These are phyloP conservation scores for Scytalidium sp. DNA, from an alignment of 2,329 filamentous ascomycete genomes.

Conservation along the genomic window DNA sequence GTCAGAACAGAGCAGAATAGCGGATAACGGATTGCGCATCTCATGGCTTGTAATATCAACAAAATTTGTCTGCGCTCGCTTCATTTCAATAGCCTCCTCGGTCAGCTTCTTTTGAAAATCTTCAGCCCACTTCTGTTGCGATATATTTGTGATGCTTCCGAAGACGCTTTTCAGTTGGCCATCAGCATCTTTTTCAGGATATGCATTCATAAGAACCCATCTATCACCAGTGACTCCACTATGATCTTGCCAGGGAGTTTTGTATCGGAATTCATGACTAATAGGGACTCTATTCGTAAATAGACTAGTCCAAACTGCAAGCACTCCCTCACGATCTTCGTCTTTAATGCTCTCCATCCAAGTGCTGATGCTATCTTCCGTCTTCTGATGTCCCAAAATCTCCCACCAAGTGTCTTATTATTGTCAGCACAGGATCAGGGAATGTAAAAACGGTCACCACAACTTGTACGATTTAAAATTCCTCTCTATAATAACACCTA, in stretches of 20 bases:
- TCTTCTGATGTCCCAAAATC: conserved; percentile 64
- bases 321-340: conserved; percentile 60
- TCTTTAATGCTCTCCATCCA: conserved; percentile 73
- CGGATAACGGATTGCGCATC: conserved; percentile 73
- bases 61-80: conserved; percentile 69
- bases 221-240: conserved; percentile 62
- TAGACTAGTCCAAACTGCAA: conserved; percentile 60
- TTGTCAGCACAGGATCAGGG: not conserved
- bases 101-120: conserved; percentile 74
- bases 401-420: conserved; percentile 38
- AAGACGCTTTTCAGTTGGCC: conserved; percentile 72
- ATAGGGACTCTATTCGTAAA: conserved; percentile 58
- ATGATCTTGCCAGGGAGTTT: conserved; percentile 58
- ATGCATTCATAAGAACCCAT: conserved; percentile 76
- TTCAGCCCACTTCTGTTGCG: conserved; percentile 81
- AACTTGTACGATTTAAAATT: conserved; percentile 48
- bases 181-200: conserved; percentile 64
- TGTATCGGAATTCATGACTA: conserved; percentile 74
- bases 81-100: conserved; percentile 78
- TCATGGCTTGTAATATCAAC: conserved; percentile 73
- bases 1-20: conserved; percentile 73
- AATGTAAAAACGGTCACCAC: conserved; percentile 1
- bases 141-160: conserved; percentile 81
- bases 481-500: conserved; percentile 34
- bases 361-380: conserved; percentile 53